phyloP scores from a whole-genome alignment of 805 yeast genomes.

The Yarrowia keelungensis region DNA sequence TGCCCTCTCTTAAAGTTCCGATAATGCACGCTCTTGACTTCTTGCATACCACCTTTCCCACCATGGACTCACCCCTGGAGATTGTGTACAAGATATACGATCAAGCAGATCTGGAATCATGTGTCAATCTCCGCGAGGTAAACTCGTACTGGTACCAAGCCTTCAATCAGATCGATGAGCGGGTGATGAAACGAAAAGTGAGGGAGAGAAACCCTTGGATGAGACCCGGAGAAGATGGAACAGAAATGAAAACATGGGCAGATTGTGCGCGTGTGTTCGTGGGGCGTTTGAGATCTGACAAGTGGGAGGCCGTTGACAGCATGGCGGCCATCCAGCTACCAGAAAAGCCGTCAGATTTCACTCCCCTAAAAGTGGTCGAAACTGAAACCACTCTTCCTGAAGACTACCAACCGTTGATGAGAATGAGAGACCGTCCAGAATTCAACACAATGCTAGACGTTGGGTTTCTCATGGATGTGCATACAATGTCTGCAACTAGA shows the following conservation, averaged over 20 bases:
- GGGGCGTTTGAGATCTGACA: neutral
- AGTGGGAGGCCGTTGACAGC: neutral
- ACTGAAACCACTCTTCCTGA: neutral
- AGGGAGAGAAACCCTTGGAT: constrained; percentile 4
- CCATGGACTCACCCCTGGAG: constrained; percentile 3
- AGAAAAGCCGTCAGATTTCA: neutral
- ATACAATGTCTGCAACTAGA: neutral
- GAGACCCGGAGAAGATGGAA: neutral
- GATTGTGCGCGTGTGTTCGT: constrained; percentile 8
- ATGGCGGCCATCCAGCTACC: neutral
- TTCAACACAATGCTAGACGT: neutral
- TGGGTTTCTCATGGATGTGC: neutral
- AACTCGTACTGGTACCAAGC: constrained; percentile 7
- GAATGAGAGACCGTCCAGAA: neutral
- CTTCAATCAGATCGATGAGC: constrained; percentile 7
- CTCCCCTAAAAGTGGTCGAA: neutral
- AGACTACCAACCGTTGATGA: neutral
- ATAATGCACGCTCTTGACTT: neutral
- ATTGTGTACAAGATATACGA: neutral
- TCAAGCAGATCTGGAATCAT: constrained; percentile 6
- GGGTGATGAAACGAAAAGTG: neutral
- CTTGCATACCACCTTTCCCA: neutral
- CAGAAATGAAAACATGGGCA: constrained; percentile 1
- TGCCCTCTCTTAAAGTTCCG: neutral
- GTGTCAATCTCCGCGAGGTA: constrained; percentile 5